Base-by-base conservation (phyloP, 495 filamentous ascomycete species). In the Trichoderma parareesei region DNA sequence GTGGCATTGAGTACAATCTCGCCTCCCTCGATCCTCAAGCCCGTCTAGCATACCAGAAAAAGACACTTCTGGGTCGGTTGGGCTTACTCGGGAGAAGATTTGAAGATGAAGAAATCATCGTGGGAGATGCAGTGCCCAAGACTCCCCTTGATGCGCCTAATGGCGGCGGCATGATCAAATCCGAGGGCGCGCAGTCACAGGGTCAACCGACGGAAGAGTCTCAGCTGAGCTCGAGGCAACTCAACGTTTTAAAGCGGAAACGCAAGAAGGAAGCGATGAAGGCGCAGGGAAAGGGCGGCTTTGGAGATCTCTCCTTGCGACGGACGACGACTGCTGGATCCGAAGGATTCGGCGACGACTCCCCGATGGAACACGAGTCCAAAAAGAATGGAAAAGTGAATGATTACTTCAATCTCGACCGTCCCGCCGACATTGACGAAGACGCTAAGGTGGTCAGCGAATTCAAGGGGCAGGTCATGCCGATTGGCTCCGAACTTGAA, bases 231-330 rank as follows among this genome's bases (percentile, higher is more conserved):
- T 90, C 92, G 65, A 87, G 94, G 14, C 94, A 98, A 72, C 81
- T 96, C 38, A 98, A 98, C 70, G 90, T 91, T 64, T 80, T 98
- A 10, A 98, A 98, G 74, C 85, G 94, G 16, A 96, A 95, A 71
- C 86, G 90, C 40, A 96, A 93, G 71, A 80, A 85, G 63, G 88
- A 89, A 70, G 91, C 91, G 9, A 92, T 91, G 72, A 87, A 90
- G 71, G 88, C 90, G 43, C 78, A 79, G 61, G 79, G 79, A 2
- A 80, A 79, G 62, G 77, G 79, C 65, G 92, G 88, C 65, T 98
- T 98, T 73, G 92, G 95, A 46, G 94, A 98, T 72, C 77, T 98
- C 46, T 88, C 89, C 1, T 81, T 87, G 38, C 84, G 90, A 41
- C 81, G 88, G 62, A 78, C 82, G 9, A 91, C 87, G 46, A 81